phyloP scores from a whole-genome alignment of 164 flowering plant genomes.

The Tetrastigma voinierianum region DNA sequence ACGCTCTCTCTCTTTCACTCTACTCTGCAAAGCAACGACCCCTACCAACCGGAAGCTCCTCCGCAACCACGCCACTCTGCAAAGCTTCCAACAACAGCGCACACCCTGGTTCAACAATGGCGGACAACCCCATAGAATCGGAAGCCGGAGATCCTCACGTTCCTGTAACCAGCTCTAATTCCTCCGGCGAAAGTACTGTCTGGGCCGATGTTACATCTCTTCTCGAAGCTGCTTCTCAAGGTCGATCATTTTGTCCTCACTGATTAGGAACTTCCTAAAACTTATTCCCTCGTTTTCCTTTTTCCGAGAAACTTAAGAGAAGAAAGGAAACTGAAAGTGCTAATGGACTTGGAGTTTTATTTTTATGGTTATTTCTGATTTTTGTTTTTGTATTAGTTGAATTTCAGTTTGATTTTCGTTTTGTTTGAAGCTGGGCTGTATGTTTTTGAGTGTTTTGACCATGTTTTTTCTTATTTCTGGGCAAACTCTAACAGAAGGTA shows the following conservation, averaged over 20 bases:
- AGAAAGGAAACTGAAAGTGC: too few species aligned
- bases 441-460: too few species aligned
- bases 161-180: constrained; percentile 16
- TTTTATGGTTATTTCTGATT: too few species aligned
- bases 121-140: background rate
- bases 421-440: background rate
- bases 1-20: too few species aligned
- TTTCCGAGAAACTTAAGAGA: too few species aligned
- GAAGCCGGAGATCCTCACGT: background rate
- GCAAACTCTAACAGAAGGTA: too few species aligned
- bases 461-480: too few species aligned
- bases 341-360: too few species aligned
- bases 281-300: constrained; percentile 2
- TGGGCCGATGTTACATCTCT: constrained; percentile 67
- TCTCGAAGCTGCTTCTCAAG: constrained; percentile 52
- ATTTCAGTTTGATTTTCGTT: background rate
- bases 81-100: background rate
- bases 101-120: constrained; percentile 6
- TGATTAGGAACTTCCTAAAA: background rate
- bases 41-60: too few species aligned
- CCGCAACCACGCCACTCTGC: too few species aligned
- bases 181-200: constrained; percentile 46
- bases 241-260: constrained; percentile 19
- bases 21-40: too few species aligned
- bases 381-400: too few species aligned